These are phyloP conservation scores for Candida insectorum DNA, from an alignment of 805 yeast species.

Conservation along the genomic window DNA sequence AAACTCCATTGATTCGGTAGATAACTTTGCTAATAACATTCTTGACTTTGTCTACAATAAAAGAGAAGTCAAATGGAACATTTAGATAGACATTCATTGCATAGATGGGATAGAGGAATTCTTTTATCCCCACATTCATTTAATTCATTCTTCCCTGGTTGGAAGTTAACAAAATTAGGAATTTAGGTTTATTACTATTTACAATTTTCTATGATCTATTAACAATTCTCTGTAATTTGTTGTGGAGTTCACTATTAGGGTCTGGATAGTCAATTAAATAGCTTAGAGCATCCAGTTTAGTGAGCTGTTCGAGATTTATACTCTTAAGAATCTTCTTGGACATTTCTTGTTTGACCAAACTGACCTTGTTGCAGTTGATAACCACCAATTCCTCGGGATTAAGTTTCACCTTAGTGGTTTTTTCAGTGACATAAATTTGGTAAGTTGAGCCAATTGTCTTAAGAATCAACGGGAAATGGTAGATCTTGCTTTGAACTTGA, in stretches of 20 bases:
- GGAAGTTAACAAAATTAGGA: neutral
- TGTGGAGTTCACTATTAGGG: conserved; percentile 6
- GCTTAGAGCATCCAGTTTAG: conserved; percentile 8
- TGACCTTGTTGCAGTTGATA: conserved; percentile 9
- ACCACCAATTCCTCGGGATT: conserved; percentile 6
- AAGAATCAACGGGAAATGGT: conserved; percentile 56
- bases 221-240: conserved; percentile 1
- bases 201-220: neutral
- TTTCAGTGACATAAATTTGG: conserved; percentile 9
- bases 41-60: conserved; percentile 14
- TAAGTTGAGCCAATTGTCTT: conserved; percentile 19
- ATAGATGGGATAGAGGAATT: no score
- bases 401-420: conserved; percentile 7
- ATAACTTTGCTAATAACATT: conserved; percentile 14
- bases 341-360: conserved; percentile 10
- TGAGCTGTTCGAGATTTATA: conserved; percentile 5
- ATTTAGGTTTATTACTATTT: neutral
- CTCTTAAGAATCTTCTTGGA: conserved; percentile 10
- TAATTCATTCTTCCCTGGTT: neutral
- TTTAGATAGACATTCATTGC: conserved; percentile 2
- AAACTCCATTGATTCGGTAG: conserved; percentile 14
- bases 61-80: conserved; percentile 15
- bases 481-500: conserved; percentile 57
- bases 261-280: conserved; percentile 13
- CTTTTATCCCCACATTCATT: neutral